Evolutionary conservation across 495 filamentous ascomycete species (phyloP).

Genomic region (Pyrenula aspistea): DNA sequence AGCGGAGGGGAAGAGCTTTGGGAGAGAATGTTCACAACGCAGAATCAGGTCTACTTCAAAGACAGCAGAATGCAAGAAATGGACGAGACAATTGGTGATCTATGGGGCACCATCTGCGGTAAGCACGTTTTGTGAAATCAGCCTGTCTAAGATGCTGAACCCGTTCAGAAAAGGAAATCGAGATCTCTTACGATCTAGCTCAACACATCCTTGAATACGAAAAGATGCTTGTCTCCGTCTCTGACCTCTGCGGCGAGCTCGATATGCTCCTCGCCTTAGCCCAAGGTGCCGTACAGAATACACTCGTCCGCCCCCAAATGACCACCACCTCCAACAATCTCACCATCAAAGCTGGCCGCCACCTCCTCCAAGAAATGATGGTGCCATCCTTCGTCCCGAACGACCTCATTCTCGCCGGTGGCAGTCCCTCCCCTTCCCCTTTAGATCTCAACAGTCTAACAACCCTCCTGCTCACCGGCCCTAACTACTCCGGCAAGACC

Average conservation of each 20-base stretch:
- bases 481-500: conserved; percentile 94
- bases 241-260: conserved; percentile 73
- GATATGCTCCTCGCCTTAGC: conserved; percentile 77
- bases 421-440: conserved; percentile 14
- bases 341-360: conserved; percentile 72
- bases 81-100: conserved; percentile 73
- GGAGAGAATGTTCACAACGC: conserved; percentile 68
- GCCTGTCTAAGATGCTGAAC: background rate
- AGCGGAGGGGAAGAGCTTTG: conserved; percentile 52
- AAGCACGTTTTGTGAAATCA: conserved; percentile 20
- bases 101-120: conserved; percentile 75
- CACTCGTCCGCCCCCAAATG: conserved; percentile 57
- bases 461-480: conserved; percentile 79
- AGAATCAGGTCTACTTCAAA: conserved; percentile 73
- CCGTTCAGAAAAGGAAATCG: conserved; percentile 70
- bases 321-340: conserved; percentile 55
- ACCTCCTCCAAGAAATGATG: conserved; percentile 80
- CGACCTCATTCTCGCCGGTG: conserved; percentile 59
- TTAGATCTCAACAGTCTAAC: conserved; percentile 35
- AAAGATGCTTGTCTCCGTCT: conserved; percentile 49
- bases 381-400: conserved; percentile 84
- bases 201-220: conserved; percentile 62
- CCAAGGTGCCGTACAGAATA: conserved; percentile 64
- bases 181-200: conserved; percentile 71
- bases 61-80: conserved; percentile 73